Conservation (phyloP, 176 grass and related monocot genomes). For the Ensete ventricosum region DNA sequence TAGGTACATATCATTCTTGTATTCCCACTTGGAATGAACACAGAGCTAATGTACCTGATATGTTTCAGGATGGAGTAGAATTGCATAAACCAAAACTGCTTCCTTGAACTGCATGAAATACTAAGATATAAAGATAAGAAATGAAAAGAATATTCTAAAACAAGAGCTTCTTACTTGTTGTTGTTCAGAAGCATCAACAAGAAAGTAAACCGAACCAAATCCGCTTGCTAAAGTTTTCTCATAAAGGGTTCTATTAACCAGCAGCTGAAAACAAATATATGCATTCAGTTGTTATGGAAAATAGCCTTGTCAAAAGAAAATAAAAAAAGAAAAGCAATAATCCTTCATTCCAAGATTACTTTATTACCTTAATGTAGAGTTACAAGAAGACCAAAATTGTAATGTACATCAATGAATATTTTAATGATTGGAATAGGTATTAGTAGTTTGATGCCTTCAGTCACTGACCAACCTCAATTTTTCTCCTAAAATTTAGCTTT, state of each 20-base stretch:
- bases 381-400: neutral
- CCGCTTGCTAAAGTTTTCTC: constrained; percentile 95
- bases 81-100: constrained; percentile 74
- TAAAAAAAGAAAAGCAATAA: neutral
- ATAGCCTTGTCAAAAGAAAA: neutral
- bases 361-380: neutral
- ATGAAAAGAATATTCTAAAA: neutral
- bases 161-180: constrained; percentile 53
- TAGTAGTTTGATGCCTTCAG: no score
- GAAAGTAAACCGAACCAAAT: constrained; percentile 90
- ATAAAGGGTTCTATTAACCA: constrained; percentile 89
- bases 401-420: no score
- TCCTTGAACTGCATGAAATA: constrained; percentile 71
- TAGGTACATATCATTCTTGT: neutral
- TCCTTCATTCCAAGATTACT: neutral
- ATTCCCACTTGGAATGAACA: neutral
- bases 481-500: no score
- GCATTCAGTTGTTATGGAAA: constrained; percentile 12
- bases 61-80: constrained; percentile 53
- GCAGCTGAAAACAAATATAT: constrained; percentile 41
- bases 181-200: constrained; percentile 95
- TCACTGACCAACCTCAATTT: no score
- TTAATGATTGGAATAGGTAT: no score
- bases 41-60: constrained; percentile 44
- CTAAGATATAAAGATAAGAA: constrained; percentile 2